phyloP scores from a whole-genome alignment of 345 rosid species.

The Cardamine resedifolia region DNA sequence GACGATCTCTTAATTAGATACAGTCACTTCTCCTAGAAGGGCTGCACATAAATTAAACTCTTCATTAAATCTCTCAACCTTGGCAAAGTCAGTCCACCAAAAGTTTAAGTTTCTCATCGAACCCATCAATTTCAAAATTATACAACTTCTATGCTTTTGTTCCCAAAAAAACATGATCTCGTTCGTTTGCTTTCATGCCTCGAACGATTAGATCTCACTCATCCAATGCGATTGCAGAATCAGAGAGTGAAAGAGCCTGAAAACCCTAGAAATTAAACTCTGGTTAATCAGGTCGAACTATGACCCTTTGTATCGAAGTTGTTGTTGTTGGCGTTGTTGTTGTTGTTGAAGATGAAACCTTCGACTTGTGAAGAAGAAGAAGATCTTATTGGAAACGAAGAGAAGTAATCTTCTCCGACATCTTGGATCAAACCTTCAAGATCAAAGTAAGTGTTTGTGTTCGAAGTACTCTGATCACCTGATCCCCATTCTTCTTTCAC shows the following conservation, averaged over 20 bases:
- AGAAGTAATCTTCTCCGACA: slow-evolving; percentile 39
- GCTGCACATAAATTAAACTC: slow-evolving; percentile 28
- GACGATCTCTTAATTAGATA: slow-evolving; percentile 19
- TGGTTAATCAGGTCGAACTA: slow-evolving; percentile 1
- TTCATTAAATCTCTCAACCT: slow-evolving; percentile 15
- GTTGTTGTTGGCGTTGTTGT: slow-evolving; percentile 9
- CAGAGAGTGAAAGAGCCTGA: slow-evolving; percentile 3
- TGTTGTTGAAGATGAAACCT: slow-evolving; percentile 29
- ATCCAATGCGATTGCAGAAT: neutral
- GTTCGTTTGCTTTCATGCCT: slow-evolving; percentile 10
- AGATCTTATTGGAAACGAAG: slow-evolving; percentile 38
- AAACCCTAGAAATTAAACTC: slow-evolving; percentile 4
- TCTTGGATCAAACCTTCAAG: slow-evolving; percentile 44
- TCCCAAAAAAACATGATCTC: neutral
- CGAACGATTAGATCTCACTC: slow-evolving; percentile 13
- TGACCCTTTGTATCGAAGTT: slow-evolving; percentile 32
- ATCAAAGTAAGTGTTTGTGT: slow-evolving; percentile 40
- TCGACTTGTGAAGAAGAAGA: slow-evolving; percentile 34
- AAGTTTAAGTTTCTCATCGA: slow-evolving; percentile 9
- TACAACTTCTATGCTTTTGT: slow-evolving; percentile 7
- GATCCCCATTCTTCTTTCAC: slow-evolving; percentile 42
- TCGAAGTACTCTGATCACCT: slow-evolving; percentile 34
- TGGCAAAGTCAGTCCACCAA: slow-evolving; percentile 23
- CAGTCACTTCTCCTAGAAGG: slow-evolving; percentile 31
- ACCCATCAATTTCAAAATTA: slow-evolving; percentile 9